Conservation (phyloP, 805 yeast species). For the Metschnikowia drakensbergensis region DNA sequence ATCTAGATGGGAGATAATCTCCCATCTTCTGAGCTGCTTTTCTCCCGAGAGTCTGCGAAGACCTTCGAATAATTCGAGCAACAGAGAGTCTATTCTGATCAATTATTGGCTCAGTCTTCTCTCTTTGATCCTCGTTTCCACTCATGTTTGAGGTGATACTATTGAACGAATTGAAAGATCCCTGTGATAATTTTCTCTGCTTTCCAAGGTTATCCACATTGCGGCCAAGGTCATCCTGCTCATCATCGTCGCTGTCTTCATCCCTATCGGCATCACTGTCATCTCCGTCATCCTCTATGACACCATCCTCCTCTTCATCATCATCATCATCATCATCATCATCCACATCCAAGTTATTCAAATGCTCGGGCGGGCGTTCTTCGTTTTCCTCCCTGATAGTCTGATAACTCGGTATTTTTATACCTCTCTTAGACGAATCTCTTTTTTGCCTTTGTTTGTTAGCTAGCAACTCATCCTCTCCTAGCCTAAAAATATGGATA, state of each 20-base stretch:
- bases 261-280: constrained; percentile 26
- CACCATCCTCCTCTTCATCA: constrained; percentile 23
- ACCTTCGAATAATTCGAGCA: constrained; percentile 69
- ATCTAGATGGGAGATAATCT: constrained; percentile 74
- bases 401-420: constrained; percentile 16
- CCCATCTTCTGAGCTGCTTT: constrained; percentile 87
- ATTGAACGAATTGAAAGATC: constrained; percentile 33
- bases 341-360: constrained; percentile 15
- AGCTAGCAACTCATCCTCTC: constrained; percentile 44
- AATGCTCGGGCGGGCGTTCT: constrained; percentile 7
- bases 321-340: constrained; percentile 19
- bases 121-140: constrained; percentile 18
- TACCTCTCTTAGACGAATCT: constrained; percentile 12
- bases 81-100: constrained; percentile 70
- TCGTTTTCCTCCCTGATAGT: constrained; percentile 25
- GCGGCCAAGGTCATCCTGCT: constrained; percentile 18
- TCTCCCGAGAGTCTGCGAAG: constrained; percentile 73
- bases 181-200: constrained; percentile 38
- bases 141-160: constrained; percentile 29
- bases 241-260: constrained; percentile 22
- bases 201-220: constrained; percentile 18
- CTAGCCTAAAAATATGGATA: constrained; percentile 83
- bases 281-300: constrained; percentile 22
- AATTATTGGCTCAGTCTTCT: constrained; percentile 56
- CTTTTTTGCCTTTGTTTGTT: constrained; percentile 33